Evolutionary conservation across 768 basidiomycete genomes (phyloP).

Genomic region (Xerocomus spinulosus): DNA sequence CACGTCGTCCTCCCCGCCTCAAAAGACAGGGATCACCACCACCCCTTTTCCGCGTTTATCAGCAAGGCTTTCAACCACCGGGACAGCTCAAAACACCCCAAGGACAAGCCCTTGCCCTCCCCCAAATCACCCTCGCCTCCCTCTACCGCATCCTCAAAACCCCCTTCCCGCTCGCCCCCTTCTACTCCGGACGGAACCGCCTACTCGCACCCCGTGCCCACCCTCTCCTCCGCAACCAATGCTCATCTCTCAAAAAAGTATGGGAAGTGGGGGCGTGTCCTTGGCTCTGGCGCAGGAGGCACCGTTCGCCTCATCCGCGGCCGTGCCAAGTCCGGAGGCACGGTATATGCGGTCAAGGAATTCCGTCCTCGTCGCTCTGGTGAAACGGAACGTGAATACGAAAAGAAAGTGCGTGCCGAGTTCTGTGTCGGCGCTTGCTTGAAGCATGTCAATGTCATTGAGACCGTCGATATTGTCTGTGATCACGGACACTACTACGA

Average conservation of each 20-base stretch:
- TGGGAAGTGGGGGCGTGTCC: constrained; percentile 95
- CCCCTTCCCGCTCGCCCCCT: constrained; percentile 26
- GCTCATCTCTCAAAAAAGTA: constrained; percentile 98
- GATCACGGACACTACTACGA: constrained; percentile 99
- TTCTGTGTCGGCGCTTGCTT: constrained; percentile 95
- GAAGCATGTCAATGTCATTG: constrained; percentile 94
- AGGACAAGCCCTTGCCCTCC: constrained; percentile 8
- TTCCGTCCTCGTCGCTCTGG: constrained; percentile 86
- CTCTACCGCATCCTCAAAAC: constrained; percentile 24
- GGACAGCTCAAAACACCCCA: constrained; percentile 21
- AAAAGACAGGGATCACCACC: constrained; percentile 25
- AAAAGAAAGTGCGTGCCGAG: constrained; percentile 99
- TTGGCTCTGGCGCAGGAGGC: constrained; percentile 97
- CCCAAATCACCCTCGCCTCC: constrained; percentile 34
- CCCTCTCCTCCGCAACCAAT: constrained; percentile 78
- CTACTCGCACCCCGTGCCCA: constrained; percentile 41
- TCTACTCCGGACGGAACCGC: constrained; percentile 21
- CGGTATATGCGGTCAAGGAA: constrained; percentile 94
- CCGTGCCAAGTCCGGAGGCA: constrained; percentile 71
- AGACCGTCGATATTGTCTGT: constrained; percentile 96
- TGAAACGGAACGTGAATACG: constrained; percentile 94
- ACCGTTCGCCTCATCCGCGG: constrained; percentile 96
- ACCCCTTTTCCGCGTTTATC: constrained; percentile 31
- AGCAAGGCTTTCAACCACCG: constrained; percentile 30
- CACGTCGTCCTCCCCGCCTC: constrained; percentile 27